Conservation (phyloP, 805 yeast genomes). For the Pachysolen tannophilus region DNA sequence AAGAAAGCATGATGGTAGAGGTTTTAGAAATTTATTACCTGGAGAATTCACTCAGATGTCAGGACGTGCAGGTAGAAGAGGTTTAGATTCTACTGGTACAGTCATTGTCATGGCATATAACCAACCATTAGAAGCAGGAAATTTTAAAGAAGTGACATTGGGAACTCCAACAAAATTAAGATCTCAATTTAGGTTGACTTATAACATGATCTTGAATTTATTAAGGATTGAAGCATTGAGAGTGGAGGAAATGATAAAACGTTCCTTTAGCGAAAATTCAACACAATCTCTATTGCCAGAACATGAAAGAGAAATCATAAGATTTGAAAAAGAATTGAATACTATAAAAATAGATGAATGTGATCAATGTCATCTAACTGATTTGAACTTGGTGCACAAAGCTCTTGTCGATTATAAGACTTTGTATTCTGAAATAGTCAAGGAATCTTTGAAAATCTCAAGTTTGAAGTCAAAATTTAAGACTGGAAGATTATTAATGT, state of each 20-base stretch:
- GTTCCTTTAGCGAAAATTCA: conserved; percentile 88
- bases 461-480: conserved; percentile 38
- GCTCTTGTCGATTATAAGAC: conserved; percentile 37
- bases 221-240: conserved; percentile 87
- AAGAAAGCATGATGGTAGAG: conserved; percentile 85
- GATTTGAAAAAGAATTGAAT: conserved; percentile 39
- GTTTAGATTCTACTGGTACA: conserved; percentile 87
- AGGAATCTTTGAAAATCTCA: conserved; percentile 38
- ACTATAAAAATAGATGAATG: conserved; percentile 25
- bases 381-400: conserved; percentile 37
- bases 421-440: conserved; percentile 36
- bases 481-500: conserved; percentile 53
- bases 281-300: conserved; percentile 82
- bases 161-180: conserved; percentile 87
- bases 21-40: conserved; percentile 74
- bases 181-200: conserved; percentile 90
- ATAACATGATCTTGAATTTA: conserved; percentile 88
- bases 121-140: conserved; percentile 46
- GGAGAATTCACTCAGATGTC: conserved; percentile 99
- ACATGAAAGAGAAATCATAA: conserved; percentile 59
- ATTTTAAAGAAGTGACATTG: conserved; percentile 72
- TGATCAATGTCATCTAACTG: conserved; percentile 28
- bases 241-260: conserved; percentile 98
- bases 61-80: conserved; percentile 98
- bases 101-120: conserved; percentile 86